Percentiles rank a stretch among this genome's conserved stretches.
These are phyloP conservation scores for Hypomontagnella submonticulosa DNA, from an alignment of 495 filamentous ascomycete genomes.

Conservation along the genomic window DNA sequence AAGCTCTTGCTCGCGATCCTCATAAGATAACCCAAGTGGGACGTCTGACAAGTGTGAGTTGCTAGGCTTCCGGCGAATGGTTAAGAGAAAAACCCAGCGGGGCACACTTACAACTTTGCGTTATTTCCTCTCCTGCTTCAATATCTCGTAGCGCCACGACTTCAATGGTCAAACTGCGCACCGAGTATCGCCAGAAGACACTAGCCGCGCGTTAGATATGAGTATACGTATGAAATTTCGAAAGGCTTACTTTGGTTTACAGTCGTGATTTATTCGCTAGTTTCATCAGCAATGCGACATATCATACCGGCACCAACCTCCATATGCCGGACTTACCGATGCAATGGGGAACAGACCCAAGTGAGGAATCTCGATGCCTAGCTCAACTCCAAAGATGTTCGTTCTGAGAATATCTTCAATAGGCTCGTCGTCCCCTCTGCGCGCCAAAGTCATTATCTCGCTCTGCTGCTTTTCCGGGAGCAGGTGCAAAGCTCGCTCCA, in stretches of 20 bases:
- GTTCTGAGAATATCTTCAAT: constrained; percentile 78
- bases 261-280: constrained; percentile 53
- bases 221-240: not conserved
- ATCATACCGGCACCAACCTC: not conserved
- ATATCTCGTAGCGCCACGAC: constrained; percentile 50
- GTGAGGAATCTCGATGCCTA: constrained; percentile 47
- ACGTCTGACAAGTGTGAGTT: constrained; percentile 39
- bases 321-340: constrained; percentile 42
- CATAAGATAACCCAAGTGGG: constrained; percentile 42
- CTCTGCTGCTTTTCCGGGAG: constrained; percentile 35
- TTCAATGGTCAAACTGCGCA: constrained; percentile 44
- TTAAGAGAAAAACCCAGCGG: not conserved
- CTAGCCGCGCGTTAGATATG: constrained; percentile 34
- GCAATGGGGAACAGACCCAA: constrained; percentile 43
- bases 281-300: not conserved
- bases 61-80: not conserved
- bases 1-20: constrained; percentile 45
- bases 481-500: constrained; percentile 40
- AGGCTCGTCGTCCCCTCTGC: constrained; percentile 76
- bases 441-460: constrained; percentile 58
- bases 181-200: constrained; percentile 50
- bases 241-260: constrained; percentile 48
- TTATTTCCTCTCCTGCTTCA: constrained; percentile 48
- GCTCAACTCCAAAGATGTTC: constrained; percentile 54
- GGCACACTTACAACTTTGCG: constrained; percentile 48